Evolutionary conservation across 2,329 filamentous ascomycete genomes (phyloP).

Genomic region (Penicillium sclerotiorum): DNA sequence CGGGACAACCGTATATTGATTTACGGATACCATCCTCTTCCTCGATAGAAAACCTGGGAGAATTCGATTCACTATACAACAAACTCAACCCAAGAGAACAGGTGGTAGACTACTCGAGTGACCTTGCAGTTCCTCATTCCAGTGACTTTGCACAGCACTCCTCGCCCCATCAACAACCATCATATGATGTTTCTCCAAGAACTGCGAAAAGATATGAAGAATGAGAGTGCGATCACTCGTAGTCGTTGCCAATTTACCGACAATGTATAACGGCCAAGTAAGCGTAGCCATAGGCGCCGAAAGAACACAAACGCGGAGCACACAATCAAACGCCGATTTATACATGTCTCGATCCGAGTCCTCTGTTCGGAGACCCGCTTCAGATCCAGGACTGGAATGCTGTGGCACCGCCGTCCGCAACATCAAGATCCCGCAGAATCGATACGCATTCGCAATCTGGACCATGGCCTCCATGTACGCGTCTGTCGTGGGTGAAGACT

Average conservation of each 20-base stretch:
- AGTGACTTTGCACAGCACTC: conserved; percentile 1
- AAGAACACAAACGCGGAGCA: conserved; percentile 12
- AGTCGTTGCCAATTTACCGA: conserved; percentile 9
- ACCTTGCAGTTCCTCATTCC: neutral
- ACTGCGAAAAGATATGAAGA: conserved; percentile 12
- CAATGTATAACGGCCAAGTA: conserved; percentile 15
- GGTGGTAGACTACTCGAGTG: neutral
- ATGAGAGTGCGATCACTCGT: conserved; percentile 11
- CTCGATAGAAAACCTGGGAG: too few relatives aligned
- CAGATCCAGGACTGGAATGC: too few relatives aligned
- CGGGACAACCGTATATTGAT: too few relatives aligned
- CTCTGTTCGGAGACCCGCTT: too few relatives aligned
- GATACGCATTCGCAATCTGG: conserved; percentile 10
- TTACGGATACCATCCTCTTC: too few relatives aligned
- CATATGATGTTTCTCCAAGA: conserved; percentile 11
- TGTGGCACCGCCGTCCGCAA: neutral
- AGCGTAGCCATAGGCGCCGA: conserved; percentile 15
- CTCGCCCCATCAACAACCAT: conserved; percentile 12
- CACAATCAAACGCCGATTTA: conserved; percentile 8
- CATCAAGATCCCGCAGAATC: conserved; percentile 5
- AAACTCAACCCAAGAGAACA: conserved; percentile 2
- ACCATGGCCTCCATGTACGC: conserved; percentile 10
- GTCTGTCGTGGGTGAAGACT: neutral
- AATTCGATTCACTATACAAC: too few relatives aligned
- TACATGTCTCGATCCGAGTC: conserved; percentile 11